Evolutionary conservation across 148 eudicot genomes (phyloP), one percentile per base, ranked within the genome.

Genomic region (Tetragonia tetragonoides): DNA sequence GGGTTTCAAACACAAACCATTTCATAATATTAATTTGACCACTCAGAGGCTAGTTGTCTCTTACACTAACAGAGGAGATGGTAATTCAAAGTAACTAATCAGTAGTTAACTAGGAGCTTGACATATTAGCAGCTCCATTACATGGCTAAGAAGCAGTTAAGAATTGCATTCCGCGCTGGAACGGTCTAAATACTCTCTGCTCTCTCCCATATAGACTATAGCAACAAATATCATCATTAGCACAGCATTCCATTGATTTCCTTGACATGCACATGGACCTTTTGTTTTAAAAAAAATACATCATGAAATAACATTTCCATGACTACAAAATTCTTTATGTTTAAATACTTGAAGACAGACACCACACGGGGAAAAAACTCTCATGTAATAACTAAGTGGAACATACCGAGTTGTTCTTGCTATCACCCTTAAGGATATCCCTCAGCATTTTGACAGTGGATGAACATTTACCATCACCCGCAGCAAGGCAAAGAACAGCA

Each of bases 401-500:
- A 72, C 85, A 59, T 88, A 96, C 98, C 80, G 97, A 93, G 77
- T 93, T 89, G 78, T 78, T 84, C 79, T 83, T 82, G 78, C 92
- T 84, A 75, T 93, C 95, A 23, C 85, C 92, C 86, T 85, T 93
- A 69, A 96, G 84, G 61, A 93, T 90, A 41, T 88, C 88, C 21
- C 93, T 96, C 51, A 96, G 89, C 99, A 96, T 96, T 68, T 82
- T 80, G 42, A 95, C 96, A 14, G 99, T 89, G 60, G 92, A 87
- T 7, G 88, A 92, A 83, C 99, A 91, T 78, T 90, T 91, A 75
- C 75, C 80, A 68, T 91, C 92, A 37, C 98, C 98, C 8, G 97
- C 97, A 78, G 98, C 95, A 80, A 96, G 98, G 87, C 99, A 96
- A 70, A 96, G 93, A 83, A 96, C 97, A 62, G 99, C 99, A 73